phyloP scores from a whole-genome alignment of 371 early-diverging fungal species.

The Haplosporangium sp. region DNA sequence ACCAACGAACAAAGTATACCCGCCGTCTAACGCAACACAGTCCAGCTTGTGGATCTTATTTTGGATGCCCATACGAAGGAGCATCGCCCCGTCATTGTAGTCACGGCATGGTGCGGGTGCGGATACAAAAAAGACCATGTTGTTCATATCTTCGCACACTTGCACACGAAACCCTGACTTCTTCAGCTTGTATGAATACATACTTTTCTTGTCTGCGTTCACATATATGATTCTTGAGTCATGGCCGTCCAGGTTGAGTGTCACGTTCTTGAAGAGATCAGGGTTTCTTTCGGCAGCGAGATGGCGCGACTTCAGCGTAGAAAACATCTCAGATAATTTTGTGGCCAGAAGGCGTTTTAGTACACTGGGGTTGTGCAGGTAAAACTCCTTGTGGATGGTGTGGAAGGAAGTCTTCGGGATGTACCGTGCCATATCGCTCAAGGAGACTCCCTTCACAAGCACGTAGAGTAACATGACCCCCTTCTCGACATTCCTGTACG shows the following conservation, averaged over 20 bases:
- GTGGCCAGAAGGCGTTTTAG: slow-evolving; percentile 3
- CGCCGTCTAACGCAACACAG: slow-evolving; percentile 22
- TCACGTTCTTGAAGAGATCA: slow-evolving; percentile 9
- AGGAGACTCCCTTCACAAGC: neutral
- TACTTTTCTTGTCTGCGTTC: slow-evolving; percentile 1
- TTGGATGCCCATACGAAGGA: slow-evolving; percentile 8
- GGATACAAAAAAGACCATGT: slow-evolving; percentile 16
- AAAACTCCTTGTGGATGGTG: slow-evolving; percentile 9
- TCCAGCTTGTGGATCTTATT: slow-evolving; percentile 12
- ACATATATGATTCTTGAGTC: slow-evolving; percentile 8
- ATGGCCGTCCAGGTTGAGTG: slow-evolving; percentile 16
- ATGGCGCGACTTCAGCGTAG: neutral
- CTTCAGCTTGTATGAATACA: slow-evolving; percentile 22
- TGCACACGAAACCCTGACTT: slow-evolving; percentile 18
- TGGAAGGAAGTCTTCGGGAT: slow-evolving; percentile 12
- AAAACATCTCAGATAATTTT: slow-evolving; percentile 6
- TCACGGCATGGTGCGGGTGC: slow-evolving; percentile 14
- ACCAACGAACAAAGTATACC: slow-evolving; percentile 10
- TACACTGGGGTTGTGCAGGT: neutral
- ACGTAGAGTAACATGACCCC: slow-evolving; percentile 13
- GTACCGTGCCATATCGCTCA: slow-evolving; percentile 8
- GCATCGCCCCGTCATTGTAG: slow-evolving; percentile 26
- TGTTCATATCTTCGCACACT: slow-evolving; percentile 24
- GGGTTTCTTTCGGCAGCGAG: slow-evolving; percentile 14
- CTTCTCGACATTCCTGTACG: slow-evolving; percentile 13